phyloP scores from a whole-genome alignment of 1,284 basidiomycete genomes.

The Termitomyces sp. region DNA sequence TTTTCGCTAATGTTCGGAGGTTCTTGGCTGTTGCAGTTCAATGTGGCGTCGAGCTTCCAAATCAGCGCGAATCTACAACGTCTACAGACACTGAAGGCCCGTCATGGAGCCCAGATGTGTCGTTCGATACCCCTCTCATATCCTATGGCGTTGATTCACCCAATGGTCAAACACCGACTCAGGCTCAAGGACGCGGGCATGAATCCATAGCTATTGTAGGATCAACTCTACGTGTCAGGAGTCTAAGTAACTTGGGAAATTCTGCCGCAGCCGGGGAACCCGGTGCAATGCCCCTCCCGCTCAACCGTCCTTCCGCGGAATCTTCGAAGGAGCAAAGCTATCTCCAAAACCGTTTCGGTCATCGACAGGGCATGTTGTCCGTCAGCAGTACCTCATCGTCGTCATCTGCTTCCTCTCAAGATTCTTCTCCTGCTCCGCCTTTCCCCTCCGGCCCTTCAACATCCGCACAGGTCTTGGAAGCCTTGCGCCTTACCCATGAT shows the following conservation, averaged over 20 bases:
- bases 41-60: slow-evolving; percentile 75
- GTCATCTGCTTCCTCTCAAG: slow-evolving; percentile 56
- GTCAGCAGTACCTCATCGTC: slow-evolving; percentile 66
- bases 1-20: slow-evolving; percentile 67
- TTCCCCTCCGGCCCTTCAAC: slow-evolving; percentile 70
- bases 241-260: slow-evolving; percentile 25
- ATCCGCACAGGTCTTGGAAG: slow-evolving; percentile 62
- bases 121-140: slow-evolving; percentile 22
- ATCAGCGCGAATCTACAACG: slow-evolving; percentile 36
- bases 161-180: slow-evolving; percentile 31
- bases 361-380: slow-evolving; percentile 45
- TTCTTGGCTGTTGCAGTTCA: slow-evolving; percentile 74
- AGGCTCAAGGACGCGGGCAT: slow-evolving; percentile 20
- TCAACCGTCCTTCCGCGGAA: slow-evolving; percentile 24
- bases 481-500: slow-evolving; percentile 76
- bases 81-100: slow-evolving; percentile 31
- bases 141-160: slow-evolving; percentile 25
- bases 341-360: slow-evolving; percentile 29
- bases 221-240: slow-evolving; percentile 36
- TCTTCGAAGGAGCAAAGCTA: slow-evolving; percentile 31
- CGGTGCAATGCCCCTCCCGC: slow-evolving; percentile 31
- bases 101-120: slow-evolving; percentile 25
- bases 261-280: slow-evolving; percentile 22
- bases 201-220: slow-evolving; percentile 26
- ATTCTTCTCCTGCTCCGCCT: slow-evolving; percentile 45